Conservation (phyloP, 140 eudicot genomes). For the Ambrosia hybrid region DNA sequence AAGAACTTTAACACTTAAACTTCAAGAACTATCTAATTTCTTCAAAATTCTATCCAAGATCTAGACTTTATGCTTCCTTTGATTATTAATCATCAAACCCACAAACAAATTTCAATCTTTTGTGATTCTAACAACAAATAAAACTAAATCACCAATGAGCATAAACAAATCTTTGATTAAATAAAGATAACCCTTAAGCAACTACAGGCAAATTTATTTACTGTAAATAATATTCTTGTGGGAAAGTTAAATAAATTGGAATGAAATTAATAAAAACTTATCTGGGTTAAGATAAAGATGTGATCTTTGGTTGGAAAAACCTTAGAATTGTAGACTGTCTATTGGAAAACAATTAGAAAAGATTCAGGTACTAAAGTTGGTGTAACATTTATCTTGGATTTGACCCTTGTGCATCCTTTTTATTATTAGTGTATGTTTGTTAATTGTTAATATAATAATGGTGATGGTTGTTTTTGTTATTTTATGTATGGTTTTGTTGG, state of each 20-base stretch:
- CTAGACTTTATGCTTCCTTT: slow-evolving; percentile 12
- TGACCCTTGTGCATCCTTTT: slow-evolving; percentile 19
- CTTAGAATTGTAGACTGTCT: slow-evolving; percentile 19
- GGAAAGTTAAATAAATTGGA: slow-evolving; percentile 13
- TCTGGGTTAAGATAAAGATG: slow-evolving; percentile 28
- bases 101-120: slow-evolving; percentile 26
- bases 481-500: neutral
- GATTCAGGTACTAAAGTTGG: neutral
- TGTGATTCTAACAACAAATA: neutral
- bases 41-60: slow-evolving; percentile 20
- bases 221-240: slow-evolving; percentile 10
- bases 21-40: neutral
- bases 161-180: slow-evolving; percentile 32
- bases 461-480: neutral
- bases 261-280: slow-evolving; percentile 30
- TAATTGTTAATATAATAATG: neutral
- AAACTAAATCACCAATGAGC: slow-evolving; percentile 14
- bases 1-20: slow-evolving; percentile 15
- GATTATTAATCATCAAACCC: slow-evolving; percentile 29
- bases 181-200: slow-evolving; percentile 5
- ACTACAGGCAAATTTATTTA: neutral
- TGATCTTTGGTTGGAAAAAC: slow-evolving; percentile 29
- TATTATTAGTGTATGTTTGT: neutral
- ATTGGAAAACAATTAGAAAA: slow-evolving; percentile 29
- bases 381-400: neutral